Evolutionary conservation across 495 filamentous ascomycete species (phyloP).

Genomic region (Penicillium lagena): DNA sequence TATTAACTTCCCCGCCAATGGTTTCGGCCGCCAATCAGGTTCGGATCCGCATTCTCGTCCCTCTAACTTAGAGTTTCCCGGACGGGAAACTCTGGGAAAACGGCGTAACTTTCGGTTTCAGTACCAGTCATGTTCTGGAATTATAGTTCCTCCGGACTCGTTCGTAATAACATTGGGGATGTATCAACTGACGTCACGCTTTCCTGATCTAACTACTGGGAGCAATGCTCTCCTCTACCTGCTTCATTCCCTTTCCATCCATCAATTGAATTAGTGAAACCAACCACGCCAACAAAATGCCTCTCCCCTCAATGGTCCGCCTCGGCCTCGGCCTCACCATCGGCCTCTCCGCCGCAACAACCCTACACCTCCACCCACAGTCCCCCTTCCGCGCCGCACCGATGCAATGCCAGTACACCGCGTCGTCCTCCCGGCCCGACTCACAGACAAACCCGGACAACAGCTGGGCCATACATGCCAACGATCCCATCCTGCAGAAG

Average conservation of each 20-base stretch:
- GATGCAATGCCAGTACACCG: conserved; percentile 33
- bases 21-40: no score
- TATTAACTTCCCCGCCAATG: no score
- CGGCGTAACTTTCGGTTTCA: no score
- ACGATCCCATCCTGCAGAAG: conserved; percentile 18
- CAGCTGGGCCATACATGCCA: conserved; percentile 19
- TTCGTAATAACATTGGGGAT: no score
- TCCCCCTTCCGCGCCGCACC: conserved; percentile 34
- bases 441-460: conserved; percentile 14
- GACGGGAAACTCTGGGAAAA: no score
- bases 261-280: not conserved
- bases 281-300: conserved; percentile 14
- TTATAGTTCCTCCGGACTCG: no score
- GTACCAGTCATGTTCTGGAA: no score
- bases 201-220: not conserved
- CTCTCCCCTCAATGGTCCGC: conserved; percentile 24
- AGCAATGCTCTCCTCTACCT: not conserved
- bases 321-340: conserved; percentile 38
- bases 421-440: conserved; percentile 16
- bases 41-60: no score
- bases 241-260: not conserved
- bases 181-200: not conserved
- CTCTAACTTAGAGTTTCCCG: not conserved
- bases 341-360: conserved; percentile 21
- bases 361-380: conserved; percentile 16